Percentiles rank a stretch among this genome's conserved stretches.
phyloP scores from a whole-genome alignment of 345 rosid genomes.

The Chamaenerion angustifolium region DNA sequence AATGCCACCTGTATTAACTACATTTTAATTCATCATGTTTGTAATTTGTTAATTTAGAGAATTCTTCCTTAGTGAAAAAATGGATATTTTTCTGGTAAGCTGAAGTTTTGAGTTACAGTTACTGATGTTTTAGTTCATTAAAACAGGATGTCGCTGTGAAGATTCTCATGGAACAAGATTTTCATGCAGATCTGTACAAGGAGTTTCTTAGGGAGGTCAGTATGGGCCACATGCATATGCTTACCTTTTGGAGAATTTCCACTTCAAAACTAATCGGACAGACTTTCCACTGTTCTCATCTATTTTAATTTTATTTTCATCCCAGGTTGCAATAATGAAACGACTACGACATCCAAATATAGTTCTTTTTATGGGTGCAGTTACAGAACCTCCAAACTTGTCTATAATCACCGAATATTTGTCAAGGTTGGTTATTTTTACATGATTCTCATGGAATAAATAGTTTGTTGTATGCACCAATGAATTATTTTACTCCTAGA shows the following conservation, averaged over 20 bases:
- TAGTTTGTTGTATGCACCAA: neutral
- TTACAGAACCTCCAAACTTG: constrained; percentile 90
- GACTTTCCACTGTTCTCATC: neutral
- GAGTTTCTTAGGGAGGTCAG: constrained; percentile 96
- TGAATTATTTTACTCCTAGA: neutral
- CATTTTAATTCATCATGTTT: neutral
- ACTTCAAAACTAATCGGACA: constrained; percentile 1
- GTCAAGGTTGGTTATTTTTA: constrained; percentile 43
- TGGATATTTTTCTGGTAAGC: too few relatives aligned
- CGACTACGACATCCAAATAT: constrained; percentile 97
- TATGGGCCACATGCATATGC: neutral
- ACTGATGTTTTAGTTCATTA: constrained; percentile 6
- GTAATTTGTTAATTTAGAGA: too few relatives aligned
- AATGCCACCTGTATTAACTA: too few relatives aligned
- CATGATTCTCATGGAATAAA: neutral
- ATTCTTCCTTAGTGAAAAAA: too few relatives aligned
- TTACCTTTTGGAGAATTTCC: neutral
- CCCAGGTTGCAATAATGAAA: constrained; percentile 95
- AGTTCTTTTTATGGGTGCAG: constrained; percentile 99
- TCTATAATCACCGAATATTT: constrained; percentile 97
- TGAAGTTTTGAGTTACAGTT: neutral
- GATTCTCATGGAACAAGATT: constrained; percentile 99
- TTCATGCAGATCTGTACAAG: constrained; percentile 66
- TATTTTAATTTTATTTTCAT: neutral
- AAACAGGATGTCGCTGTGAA: constrained; percentile 98